Percentiles rank a stretch among this genome's conserved stretches.
These are phyloP conservation scores for Tylopilus vinaceipallidus DNA, from an alignment of 768 basidiomycete species.

Conservation along the genomic window DNA sequence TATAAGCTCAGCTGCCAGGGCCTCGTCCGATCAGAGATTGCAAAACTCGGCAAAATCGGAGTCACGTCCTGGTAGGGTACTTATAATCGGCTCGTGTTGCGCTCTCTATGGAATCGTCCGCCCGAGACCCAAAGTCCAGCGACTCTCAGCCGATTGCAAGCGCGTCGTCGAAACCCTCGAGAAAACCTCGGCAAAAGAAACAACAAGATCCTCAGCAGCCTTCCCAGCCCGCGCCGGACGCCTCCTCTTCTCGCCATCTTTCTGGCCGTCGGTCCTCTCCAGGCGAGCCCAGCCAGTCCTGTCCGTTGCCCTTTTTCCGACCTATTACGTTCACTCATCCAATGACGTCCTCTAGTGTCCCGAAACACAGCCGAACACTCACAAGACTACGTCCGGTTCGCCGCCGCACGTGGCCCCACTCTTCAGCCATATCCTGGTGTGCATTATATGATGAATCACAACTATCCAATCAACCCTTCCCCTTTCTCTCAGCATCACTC, in stretches of 20 bases:
- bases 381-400: slow-evolving; percentile 31
- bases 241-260: slow-evolving; percentile 26
- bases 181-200: slow-evolving; percentile 56
- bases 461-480: slow-evolving; percentile 62
- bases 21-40: slow-evolving; percentile 10
- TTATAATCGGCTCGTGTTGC: slow-evolving; percentile 25
- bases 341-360: slow-evolving; percentile 17
- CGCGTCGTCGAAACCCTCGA: slow-evolving; percentile 37
- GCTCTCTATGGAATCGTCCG: slow-evolving; percentile 48
- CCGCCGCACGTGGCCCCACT: slow-evolving; percentile 38
- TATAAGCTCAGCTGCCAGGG: slow-evolving; percentile 5
- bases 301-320: slow-evolving; percentile 15
- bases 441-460: slow-evolving; percentile 66
- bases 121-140: slow-evolving; percentile 43
- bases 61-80: slow-evolving; percentile 16
- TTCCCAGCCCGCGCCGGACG: slow-evolving; percentile 15
- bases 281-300: slow-evolving; percentile 17
- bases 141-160: slow-evolving; percentile 41
- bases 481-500: slow-evolving; percentile 43
- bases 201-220: slow-evolving; percentile 31
- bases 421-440: slow-evolving; percentile 57
- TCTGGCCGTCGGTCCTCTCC: slow-evolving; percentile 28
- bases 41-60: slow-evolving; percentile 35
- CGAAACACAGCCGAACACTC: slow-evolving; percentile 18
- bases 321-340: background rate